Percentiles rank a stretch among this genome's conserved stretches.
phyloP scores from a whole-genome alignment of 441 rosid genomes.

The Francoa sonchifolia region DNA sequence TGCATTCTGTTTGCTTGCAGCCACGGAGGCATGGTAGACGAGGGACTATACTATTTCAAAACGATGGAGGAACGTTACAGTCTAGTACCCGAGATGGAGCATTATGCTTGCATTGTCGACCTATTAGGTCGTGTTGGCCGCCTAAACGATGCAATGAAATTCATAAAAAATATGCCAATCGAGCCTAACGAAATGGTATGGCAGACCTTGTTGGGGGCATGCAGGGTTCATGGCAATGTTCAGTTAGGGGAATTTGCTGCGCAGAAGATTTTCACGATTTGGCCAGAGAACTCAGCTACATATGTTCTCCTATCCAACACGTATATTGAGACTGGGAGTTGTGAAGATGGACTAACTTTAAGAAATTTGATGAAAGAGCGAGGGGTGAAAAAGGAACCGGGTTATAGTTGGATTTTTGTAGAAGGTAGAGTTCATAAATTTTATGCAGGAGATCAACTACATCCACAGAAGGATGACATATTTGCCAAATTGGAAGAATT shows the following conservation, averaged over 20 bases:
- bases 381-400: conserved; percentile 32
- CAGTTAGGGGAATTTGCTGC: conserved; percentile 31
- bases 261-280: conserved; percentile 19
- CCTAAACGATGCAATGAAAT: conserved; percentile 23
- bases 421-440: conserved; percentile 25
- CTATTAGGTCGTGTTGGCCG: conserved; percentile 30
- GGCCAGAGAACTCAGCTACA: conserved; percentile 19
- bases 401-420: conserved; percentile 28
- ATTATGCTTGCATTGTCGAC: conserved; percentile 37
- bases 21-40: conserved; percentile 33
- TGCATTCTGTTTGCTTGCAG: conserved; percentile 38
- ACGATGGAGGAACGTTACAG: conserved; percentile 23
- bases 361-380: conserved; percentile 24
- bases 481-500: conserved; percentile 20
- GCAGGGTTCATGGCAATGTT: conserved; percentile 29
- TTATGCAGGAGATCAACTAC: conserved; percentile 26
- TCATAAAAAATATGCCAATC: conserved; percentile 27
- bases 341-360: conserved; percentile 16
- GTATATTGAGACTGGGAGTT: conserved; percentile 23
- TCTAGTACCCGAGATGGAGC: conserved; percentile 25
- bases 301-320: conserved; percentile 30
- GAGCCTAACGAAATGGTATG: conserved; percentile 25
- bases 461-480: conserved; percentile 23
- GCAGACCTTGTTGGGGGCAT: conserved; percentile 33
- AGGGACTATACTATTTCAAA: conserved; percentile 25